phyloP scores from a whole-genome alignment of 2,329 filamentous ascomycete genomes.

The Ophiocordyceps camponoti-rufipedis region DNA sequence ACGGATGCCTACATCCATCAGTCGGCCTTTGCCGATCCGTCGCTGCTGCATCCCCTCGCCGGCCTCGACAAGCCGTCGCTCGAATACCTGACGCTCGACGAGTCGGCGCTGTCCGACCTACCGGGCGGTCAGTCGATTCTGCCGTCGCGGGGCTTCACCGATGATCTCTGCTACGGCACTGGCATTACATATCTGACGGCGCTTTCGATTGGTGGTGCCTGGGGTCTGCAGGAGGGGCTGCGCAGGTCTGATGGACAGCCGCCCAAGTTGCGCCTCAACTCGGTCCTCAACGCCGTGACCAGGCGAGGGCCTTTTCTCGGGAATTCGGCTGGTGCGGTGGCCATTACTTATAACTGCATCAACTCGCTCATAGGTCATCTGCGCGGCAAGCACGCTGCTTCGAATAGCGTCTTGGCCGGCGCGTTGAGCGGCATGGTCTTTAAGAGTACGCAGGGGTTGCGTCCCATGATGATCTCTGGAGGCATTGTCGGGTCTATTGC shows the following conservation, averaged over 20 bases:
- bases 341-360: constrained; percentile 88
- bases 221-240: constrained; percentile 83
- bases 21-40: constrained; percentile 65
- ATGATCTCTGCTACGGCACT: constrained; percentile 95
- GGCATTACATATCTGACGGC: constrained; percentile 88
- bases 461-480: constrained; percentile 89
- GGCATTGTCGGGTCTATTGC: constrained; percentile 76
- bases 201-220: constrained; percentile 68
- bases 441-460: constrained; percentile 80
- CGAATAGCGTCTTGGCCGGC: constrained; percentile 76
- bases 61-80: constrained; percentile 84
- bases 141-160: constrained; percentile 90
- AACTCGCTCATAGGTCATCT: constrained; percentile 69
- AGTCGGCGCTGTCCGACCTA: constrained; percentile 70
- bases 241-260: constrained; percentile 58
- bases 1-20: constrained; percentile 53
- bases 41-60: constrained; percentile 79
- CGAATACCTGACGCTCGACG: constrained; percentile 89
- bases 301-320: constrained; percentile 85
- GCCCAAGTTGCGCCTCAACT: constrained; percentile 84
- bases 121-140: constrained; percentile 75
- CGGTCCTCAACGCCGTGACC: constrained; percentile 85
- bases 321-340: constrained; percentile 89
- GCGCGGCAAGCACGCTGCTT: constrained; percentile 73
- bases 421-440: constrained; percentile 83